Conservation (phyloP, 2,329 filamentous ascomycete genomes). For the Colletotrichum costaricense region DNA sequence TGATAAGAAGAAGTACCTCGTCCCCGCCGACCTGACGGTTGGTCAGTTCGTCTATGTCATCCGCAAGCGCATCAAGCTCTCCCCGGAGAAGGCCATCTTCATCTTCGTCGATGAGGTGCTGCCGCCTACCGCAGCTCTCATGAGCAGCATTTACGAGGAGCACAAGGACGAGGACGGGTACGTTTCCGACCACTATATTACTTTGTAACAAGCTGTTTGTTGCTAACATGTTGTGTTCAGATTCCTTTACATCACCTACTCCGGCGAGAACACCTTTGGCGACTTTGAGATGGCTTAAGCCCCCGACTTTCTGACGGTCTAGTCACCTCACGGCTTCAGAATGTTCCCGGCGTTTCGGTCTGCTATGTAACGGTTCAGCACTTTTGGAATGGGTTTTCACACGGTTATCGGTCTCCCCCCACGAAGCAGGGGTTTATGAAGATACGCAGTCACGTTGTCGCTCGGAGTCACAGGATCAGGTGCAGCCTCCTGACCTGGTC, state of each 20-base stretch:
- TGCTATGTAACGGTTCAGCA: slow-evolving; percentile 30
- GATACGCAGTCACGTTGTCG: slow-evolving; percentile 35
- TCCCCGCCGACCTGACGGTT: slow-evolving; percentile 96
- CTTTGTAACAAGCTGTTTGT: neutral
- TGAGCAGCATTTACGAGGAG: slow-evolving; percentile 99
- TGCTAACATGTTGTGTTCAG: slow-evolving; percentile 53
- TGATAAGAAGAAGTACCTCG: slow-evolving; percentile 99
- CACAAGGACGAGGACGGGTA: slow-evolving; percentile 88
- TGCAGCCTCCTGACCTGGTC: slow-evolving; percentile 11
- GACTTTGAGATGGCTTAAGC: slow-evolving; percentile 53
- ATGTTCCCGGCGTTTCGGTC: slow-evolving; percentile 36
- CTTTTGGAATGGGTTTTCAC: slow-evolving; percentile 33
- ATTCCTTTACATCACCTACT: slow-evolving; percentile 99
- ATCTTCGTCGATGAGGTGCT: slow-evolving; percentile 99
- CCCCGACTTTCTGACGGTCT: slow-evolving; percentile 26
- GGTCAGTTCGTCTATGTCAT: slow-evolving; percentile 99
- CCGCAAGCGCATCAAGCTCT: slow-evolving; percentile 99
- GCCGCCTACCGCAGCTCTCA: slow-evolving; percentile 94
- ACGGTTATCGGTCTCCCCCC: slow-evolving; percentile 29
- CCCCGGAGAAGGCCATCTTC: slow-evolving; percentile 99
- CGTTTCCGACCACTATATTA: slow-evolving; percentile 39
- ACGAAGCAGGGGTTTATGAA: slow-evolving; percentile 26
- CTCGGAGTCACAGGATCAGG: slow-evolving; percentile 30
- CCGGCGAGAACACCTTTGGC: slow-evolving; percentile 99
- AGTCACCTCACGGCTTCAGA: slow-evolving; percentile 29